phyloP scores from a whole-genome alignment of 441 rosid genomes.

The Breynia disticha region DNA sequence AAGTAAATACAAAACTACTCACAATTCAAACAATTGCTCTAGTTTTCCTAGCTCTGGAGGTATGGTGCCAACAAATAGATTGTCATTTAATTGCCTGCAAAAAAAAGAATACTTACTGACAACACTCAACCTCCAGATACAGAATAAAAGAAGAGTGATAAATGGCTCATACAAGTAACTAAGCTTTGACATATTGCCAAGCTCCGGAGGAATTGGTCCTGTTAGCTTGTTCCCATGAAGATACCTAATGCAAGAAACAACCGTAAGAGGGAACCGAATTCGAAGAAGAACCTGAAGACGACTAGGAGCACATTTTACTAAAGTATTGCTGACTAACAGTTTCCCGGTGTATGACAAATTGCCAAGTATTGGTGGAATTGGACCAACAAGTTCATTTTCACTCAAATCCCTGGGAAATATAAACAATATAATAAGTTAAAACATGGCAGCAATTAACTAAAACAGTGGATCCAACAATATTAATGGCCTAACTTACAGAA shows the following conservation, averaged over 20 bases:
- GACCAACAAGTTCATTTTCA: conserved; percentile 70
- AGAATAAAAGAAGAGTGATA: neutral
- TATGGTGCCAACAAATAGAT: conserved; percentile 58
- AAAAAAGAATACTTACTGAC: neutral
- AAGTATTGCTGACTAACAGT: conserved; percentile 37
- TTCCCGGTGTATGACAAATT: conserved; percentile 82
- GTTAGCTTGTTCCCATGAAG: conserved; percentile 89
- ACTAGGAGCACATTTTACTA: too few relatives aligned
- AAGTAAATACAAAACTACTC: conserved; percentile 15
- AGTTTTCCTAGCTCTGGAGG: conserved; percentile 99
- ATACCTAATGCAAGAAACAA: conserved; percentile 34
- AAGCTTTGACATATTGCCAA: conserved; percentile 90
- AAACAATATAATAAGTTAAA: neutral
- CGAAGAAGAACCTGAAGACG: too few relatives aligned
- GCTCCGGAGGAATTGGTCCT: conserved; percentile 81
- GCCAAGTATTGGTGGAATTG: conserved; percentile 81
- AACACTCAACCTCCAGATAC: neutral
- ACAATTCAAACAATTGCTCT: conserved; percentile 86
- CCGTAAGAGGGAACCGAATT: neutral
- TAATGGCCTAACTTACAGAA: conserved; percentile 45
- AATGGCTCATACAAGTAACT: conserved; percentile 63
- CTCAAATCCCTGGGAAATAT: conserved; percentile 62
- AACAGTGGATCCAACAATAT: neutral
- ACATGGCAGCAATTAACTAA: neutral
- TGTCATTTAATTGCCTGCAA: conserved; percentile 73